Evolutionary conservation across 2,329 filamentous ascomycete species (phyloP), one percentile per base, ranked within the genome.

Genomic region (Colletotrichum sp.): DNA sequence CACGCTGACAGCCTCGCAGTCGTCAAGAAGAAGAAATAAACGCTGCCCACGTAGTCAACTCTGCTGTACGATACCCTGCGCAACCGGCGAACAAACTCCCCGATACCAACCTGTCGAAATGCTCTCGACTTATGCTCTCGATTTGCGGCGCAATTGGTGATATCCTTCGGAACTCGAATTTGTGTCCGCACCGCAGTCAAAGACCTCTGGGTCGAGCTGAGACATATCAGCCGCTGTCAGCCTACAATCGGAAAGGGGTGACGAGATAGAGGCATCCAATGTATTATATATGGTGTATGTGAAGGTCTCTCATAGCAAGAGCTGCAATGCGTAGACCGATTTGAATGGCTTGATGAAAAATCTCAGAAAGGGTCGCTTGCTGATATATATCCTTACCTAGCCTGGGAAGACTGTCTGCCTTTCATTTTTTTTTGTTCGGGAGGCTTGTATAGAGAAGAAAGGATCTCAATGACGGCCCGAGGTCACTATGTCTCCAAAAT

Each of bases 21-120:
- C 69, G 88, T 88, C 83, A 86, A 86, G 81, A 87, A 84, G 83
- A 86, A 83, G 81, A 82, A 74, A 78, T 81, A 80, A 74, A 59
- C 30, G 49, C 44, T 36, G 21, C 30, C 24, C 34, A 34, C 18
- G 26, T 66, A 36, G 55, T 13, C 32, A 21, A 28, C 28, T 72
- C 26, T 55, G 74, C 64, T 77, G 68, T 75, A 78, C 71, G 55
- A 77, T 71, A 75, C 63, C 63, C 49, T 68, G 71, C 60, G 57
- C 66, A 72, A 71, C 34, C 49, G 57, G 44, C 59, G 34, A 69
- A 64, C 44, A 60, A 76, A 39, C n/a, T 30, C 21, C 32, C 26
- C 21, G 9, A 34, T 15, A 24, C 44, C 21, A 49, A 10, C 30
- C 26, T 49, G 57, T 57, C 55, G 26, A 63, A 28, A 39, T n/a